Evolutionary conservation across 768 basidiomycete species (phyloP), one percentile per base, ranked within the genome.

Genomic region (Dictyophora rubrovolvata): DNA sequence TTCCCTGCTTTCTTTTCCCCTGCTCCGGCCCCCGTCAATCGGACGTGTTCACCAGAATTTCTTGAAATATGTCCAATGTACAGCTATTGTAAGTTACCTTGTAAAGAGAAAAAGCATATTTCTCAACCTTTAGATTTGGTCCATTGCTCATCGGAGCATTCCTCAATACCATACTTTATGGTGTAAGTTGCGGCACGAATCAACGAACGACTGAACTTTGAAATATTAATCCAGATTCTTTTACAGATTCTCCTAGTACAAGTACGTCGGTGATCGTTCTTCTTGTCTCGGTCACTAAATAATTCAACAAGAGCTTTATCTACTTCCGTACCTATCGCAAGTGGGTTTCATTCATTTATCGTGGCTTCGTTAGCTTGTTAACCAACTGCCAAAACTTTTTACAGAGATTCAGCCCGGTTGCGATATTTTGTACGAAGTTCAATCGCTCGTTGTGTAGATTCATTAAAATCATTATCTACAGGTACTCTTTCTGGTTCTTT

Each of bases 391-490:
- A 7, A 18, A 17, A 9, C 35, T 20, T 53, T 35, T 33, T 10
- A 46, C 18, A 74, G 73, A 46, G 74, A 76, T 55, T 52, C 65
- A 1, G 23, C 57, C 52, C 71, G 71, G 70, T 70, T 76, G 23
- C 65, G 67, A 21, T 65, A 61, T 28, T 68, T 76, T 21, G 74
- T 74, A 28, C 28, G 35, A 3, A 54, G 50, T 23, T 23, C 11
- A 20, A 56, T 46, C 3, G 4, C 20, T 56, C 22, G n/a, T n/a
- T n/a, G n/a, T n/a, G n/a, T n/a, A n/a, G n/a, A n/a, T n/a, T n/a
- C n/a, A n/a, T n/a, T n/a, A n/a, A n/a, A n/a, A 3, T 54, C 2
- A 54, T 20, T 2, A 22, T 42, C 2, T 23, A 60, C 58, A 16
- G 52, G 23, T 14, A 55, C 48, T 64, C 4, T 64, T 58, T 54